Evolutionary conservation across 768 basidiomycete genomes (phyloP).

Genomic region (Suillus placidus): DNA sequence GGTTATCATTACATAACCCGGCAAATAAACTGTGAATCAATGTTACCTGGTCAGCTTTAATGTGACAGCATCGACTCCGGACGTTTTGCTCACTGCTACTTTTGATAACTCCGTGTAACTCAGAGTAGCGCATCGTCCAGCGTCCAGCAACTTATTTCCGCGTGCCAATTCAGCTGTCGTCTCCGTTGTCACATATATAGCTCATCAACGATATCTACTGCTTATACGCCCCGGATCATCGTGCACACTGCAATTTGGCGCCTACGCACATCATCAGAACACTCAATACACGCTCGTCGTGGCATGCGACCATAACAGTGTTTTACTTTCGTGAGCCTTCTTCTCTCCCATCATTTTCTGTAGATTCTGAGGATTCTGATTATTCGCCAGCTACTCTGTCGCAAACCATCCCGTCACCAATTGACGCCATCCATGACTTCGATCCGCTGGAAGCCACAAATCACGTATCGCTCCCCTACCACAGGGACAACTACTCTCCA

Average conservation of each 20-base stretch:
- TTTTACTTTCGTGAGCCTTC: background rate
- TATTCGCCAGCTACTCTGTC: background rate
- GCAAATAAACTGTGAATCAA: background rate
- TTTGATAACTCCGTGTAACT: background rate
- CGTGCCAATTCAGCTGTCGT: background rate
- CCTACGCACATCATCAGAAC: background rate
- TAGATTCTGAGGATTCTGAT: background rate
- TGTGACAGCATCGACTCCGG: background rate
- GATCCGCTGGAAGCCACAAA: conserved; percentile 57
- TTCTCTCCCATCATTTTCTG: background rate
- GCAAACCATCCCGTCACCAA: background rate
- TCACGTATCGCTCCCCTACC: conserved; percentile 62
- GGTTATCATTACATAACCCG: background rate
- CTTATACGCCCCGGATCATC: background rate
- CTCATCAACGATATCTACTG: conserved; percentile 1
- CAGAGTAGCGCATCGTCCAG: background rate
- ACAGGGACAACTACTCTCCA: conserved; percentile 32
- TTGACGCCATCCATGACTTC: conserved; percentile 16
- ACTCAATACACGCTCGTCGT: background rate
- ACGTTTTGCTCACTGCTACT: background rate
- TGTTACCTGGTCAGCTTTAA: background rate
- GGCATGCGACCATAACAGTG: background rate
- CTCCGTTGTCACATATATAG: background rate
- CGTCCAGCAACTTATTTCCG: background rate
- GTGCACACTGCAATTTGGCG: conserved; percentile 3